phyloP scores from a whole-genome alignment of 2,329 filamentous ascomycete species.

The Plenodomus biglobosus region DNA sequence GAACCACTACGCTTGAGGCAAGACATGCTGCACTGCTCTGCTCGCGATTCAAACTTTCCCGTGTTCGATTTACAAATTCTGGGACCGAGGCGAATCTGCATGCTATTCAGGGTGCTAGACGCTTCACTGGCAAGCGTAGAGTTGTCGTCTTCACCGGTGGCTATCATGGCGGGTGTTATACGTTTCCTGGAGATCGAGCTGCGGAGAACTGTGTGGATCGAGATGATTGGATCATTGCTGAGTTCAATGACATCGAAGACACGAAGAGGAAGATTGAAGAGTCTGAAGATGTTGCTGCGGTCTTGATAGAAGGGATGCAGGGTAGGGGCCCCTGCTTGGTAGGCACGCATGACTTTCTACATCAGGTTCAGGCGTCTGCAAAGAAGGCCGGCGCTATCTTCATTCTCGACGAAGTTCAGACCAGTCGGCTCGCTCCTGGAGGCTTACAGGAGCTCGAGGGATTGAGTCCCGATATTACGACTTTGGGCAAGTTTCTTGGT shows the following conservation, averaged over 20 bases:
- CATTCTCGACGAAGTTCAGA: slow-evolving; percentile 65
- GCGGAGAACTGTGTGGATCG: slow-evolving; percentile 53
- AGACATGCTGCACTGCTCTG: slow-evolving; percentile 25
- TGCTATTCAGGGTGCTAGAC: slow-evolving; percentile 47
- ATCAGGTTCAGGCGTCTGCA: slow-evolving; percentile 53
- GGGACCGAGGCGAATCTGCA: slow-evolving; percentile 35
- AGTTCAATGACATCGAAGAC: slow-evolving; percentile 61
- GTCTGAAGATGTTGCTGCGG: slow-evolving; percentile 57
- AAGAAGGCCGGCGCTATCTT: slow-evolving; percentile 58
- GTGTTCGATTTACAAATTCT: slow-evolving; percentile 32
- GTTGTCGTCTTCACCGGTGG: slow-evolving; percentile 53
- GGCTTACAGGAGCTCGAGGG: slow-evolving; percentile 23
- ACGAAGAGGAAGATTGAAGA: slow-evolving; percentile 49
- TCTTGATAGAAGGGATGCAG: slow-evolving; percentile 68
- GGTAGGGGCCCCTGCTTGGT: slow-evolving; percentile 62
- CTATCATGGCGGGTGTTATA: slow-evolving; percentile 60
- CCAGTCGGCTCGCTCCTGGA: slow-evolving; percentile 24
- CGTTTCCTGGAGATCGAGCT: slow-evolving; percentile 44
- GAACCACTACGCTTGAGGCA: slow-evolving; percentile 23
- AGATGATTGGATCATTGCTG: slow-evolving; percentile 61
- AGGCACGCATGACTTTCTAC: slow-evolving; percentile 55
- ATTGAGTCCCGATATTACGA: slow-evolving; percentile 51
- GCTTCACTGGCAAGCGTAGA: slow-evolving; percentile 47
- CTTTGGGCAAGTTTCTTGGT: slow-evolving; percentile 67
- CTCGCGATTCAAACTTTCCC: slow-evolving; percentile 23